A percentile compares a stretch with the other conserved stretches of the same genome.
Conservation (phyloP, 2,329 filamentous ascomycete genomes). For the Orbilia ellipsospora region DNA sequence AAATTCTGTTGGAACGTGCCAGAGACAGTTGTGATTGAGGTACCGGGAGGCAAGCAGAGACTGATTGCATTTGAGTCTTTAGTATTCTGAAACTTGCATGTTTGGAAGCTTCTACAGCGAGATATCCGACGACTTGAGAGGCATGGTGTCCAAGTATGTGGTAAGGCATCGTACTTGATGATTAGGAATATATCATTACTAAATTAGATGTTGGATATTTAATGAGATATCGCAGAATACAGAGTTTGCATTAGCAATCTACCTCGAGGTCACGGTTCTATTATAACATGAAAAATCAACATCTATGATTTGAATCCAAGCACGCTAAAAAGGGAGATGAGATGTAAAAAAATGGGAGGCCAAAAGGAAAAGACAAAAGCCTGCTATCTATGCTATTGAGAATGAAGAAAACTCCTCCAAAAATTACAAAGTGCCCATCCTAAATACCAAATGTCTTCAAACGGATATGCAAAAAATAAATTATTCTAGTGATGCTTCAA, state of each 20-base stretch:
- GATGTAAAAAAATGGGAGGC: not conserved
- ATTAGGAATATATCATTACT: not conserved
- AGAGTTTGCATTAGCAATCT: constrained; percentile 8
- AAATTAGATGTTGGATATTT: not conserved
- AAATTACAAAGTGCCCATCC: not conserved
- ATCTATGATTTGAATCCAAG: constrained; percentile 17
- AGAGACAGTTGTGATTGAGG: constrained; percentile 64
- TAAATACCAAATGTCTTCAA: not conserved
- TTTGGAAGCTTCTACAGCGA: not conserved
- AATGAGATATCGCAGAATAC: not conserved
- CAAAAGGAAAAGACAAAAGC: constrained; percentile 10
- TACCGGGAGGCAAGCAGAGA: constrained; percentile 35
- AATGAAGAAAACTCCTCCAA: constrained; percentile 16
- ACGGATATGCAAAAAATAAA: not conserved
- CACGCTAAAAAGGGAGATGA: constrained; percentile 29
- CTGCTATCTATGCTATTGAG: constrained; percentile 43
- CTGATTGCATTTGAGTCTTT: constrained; percentile 40
- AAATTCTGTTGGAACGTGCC: constrained; percentile 61
- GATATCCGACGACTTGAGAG: too few species aligned
- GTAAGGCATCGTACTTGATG: too few species aligned
- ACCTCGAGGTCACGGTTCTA: constrained; percentile 16
- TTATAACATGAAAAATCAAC: constrained; percentile 14
- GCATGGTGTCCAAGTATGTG: too few species aligned
- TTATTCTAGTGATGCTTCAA: not conserved
- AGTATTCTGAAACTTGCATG: not conserved